Evolutionary conservation across 495 filamentous ascomycete genomes (phyloP).

Genomic region (Diplogelasinospora grovesii): DNA sequence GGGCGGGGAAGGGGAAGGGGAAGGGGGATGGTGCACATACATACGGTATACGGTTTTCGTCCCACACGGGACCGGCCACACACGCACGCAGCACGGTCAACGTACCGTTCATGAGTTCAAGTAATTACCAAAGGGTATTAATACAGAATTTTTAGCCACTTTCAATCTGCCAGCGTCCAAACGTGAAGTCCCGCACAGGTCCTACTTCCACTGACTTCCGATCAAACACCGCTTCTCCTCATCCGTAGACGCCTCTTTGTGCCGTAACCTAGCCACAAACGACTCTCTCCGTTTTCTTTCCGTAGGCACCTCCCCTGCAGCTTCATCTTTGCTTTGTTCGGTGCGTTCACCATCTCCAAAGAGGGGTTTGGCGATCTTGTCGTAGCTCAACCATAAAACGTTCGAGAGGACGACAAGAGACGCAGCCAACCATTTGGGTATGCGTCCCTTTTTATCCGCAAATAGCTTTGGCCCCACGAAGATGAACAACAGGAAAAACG

Average conservation of each 20-base stretch:
- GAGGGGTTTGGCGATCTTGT: constrained; percentile 52
- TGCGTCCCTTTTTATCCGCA: constrained; percentile 56
- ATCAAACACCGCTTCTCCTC: constrained; percentile 9
- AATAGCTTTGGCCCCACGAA: constrained; percentile 36
- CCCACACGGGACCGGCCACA: constrained; percentile 13
- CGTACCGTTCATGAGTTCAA: constrained; percentile 2
- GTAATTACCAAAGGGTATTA: background rate
- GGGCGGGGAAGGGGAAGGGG: background rate
- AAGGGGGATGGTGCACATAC: background rate
- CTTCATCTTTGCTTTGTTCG: constrained; percentile 20
- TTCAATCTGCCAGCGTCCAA: too few relatives aligned
- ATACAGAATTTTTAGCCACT: background rate
- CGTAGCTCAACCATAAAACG: constrained; percentile 68
- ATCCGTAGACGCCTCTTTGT: background rate
- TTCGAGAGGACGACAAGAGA: constrained; percentile 42
- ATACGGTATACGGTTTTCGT: background rate
- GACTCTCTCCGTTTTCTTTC: constrained; percentile 4
- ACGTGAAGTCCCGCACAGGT: too few relatives aligned
- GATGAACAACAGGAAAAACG: constrained; percentile 48
- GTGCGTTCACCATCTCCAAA: constrained; percentile 93
- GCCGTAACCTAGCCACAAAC: too few relatives aligned
- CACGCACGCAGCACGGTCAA: background rate
- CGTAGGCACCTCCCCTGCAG: background rate
- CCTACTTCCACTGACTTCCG: background rate
- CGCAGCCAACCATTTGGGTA: constrained; percentile 58